Percentiles rank a stretch among this genome's conserved stretches.
phyloP scores from a whole-genome alignment of 176 grass and related monocot species.

The Miscanthus lutarioriparius region DNA sequence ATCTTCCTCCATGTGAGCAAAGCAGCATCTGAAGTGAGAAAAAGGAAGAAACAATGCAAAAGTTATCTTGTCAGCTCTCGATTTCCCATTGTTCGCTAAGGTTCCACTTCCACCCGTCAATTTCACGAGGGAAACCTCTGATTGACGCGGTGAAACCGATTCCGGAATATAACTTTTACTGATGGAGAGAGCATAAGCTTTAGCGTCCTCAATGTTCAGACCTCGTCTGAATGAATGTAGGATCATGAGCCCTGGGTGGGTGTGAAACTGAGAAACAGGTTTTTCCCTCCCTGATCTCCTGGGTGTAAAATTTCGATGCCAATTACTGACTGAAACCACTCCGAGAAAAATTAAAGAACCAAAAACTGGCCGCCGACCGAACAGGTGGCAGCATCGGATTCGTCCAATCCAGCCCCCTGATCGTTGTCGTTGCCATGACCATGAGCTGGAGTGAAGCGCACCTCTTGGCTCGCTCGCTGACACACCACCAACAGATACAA shows the following conservation, averaged over 20 bases:
- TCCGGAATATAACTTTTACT: not conserved
- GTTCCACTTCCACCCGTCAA: not conserved
- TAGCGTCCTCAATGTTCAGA: conserved; percentile 2
- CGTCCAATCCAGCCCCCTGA: not conserved
- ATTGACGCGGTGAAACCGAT: not conserved
- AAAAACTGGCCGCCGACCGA: not conserved
- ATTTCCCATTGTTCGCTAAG: not conserved
- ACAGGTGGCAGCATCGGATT: not conserved
- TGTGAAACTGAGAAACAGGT: not conserved
- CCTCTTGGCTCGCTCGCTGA: not conserved
- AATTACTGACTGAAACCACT: not conserved
- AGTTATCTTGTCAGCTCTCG: not conserved
- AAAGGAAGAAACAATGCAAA: not conserved
- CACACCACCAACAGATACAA: not conserved
- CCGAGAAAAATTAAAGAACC: not conserved
- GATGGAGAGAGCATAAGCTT: not conserved
- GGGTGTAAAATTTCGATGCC: conserved; percentile 9
- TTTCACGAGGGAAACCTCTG: not conserved
- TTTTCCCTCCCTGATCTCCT: not conserved
- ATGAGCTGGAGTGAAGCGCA: conserved; percentile 38
- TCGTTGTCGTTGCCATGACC: conserved; percentile 31
- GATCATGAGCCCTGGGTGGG: not conserved
- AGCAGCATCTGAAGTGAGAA: too few species aligned
- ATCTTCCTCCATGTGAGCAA: not conserved
- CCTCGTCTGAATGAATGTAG: not conserved